These are phyloP conservation scores for Meira nashicola DNA, from an alignment of 1,284 basidiomycete genomes.

Conservation along the genomic window DNA sequence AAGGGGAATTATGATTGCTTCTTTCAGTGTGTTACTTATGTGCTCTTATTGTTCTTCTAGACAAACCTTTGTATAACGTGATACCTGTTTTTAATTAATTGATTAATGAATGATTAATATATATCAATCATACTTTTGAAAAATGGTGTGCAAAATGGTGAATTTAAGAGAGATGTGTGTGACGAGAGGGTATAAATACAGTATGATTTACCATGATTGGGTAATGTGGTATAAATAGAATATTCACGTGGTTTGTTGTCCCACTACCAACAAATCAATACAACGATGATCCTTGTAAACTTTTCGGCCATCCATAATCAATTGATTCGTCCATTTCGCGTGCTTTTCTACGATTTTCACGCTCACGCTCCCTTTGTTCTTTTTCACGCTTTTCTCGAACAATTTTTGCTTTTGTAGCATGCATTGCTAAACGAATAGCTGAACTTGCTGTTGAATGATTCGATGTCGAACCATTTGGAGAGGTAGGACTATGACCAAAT, in stretches of 20 bases:
- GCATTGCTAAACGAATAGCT: neutral
- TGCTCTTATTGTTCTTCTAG: neutral
- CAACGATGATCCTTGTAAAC: conserved; percentile 10
- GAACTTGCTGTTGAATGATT: neutral
- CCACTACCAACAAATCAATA: conserved; percentile 2
- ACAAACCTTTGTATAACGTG: neutral
- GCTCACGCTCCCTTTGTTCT: conserved; percentile 7
- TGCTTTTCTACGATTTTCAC: neutral
- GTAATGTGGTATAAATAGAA: no score
- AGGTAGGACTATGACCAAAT: no score
- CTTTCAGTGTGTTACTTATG: neutral
- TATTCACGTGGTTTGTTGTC: no score
- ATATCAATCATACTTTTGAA: no score
- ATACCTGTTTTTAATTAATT: neutral
- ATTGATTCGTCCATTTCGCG: conserved; percentile 9
- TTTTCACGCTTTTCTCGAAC: neutral
- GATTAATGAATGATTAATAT: no score
- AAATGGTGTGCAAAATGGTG: no score
- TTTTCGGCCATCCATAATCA: conserved; percentile 16
- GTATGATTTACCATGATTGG: no score
- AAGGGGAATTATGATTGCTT: neutral
- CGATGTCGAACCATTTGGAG: neutral
- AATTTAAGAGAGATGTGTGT: no score
- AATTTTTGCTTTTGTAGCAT: conserved; percentile 1
- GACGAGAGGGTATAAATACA: no score